A percentile compares a stretch with the other conserved stretches of the same genome.
phyloP scores from a whole-genome alignment of 257 asterid genomes.

The Solanum virginianum region DNA sequence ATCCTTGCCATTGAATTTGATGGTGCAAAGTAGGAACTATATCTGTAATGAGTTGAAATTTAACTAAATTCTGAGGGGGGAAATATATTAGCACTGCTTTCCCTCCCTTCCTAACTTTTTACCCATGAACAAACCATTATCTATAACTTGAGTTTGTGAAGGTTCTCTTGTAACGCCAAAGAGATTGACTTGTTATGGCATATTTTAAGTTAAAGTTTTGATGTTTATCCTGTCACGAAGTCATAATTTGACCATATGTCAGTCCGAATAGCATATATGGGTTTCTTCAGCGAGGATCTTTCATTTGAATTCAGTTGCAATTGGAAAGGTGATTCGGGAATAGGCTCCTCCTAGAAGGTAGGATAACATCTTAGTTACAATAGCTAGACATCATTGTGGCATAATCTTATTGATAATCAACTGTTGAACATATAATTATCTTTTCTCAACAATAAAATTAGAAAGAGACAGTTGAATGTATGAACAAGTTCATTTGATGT shows the following conservation, averaged over 20 bases:
- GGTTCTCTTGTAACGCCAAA: not conserved
- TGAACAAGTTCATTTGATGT: not conserved
- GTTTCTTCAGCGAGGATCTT: not conserved
- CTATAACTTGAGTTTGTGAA: not conserved
- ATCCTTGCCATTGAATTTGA: not conserved
- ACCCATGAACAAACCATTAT: not conserved
- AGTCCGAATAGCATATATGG: not conserved
- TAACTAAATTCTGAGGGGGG: not conserved
- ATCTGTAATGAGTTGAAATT: not conserved
- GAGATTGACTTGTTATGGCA: not conserved
- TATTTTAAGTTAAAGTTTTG: not conserved
- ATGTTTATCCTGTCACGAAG: not conserved
- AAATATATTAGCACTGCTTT: not conserved
- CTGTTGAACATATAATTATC: not conserved
- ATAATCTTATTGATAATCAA: not conserved
- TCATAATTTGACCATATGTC: not conserved
- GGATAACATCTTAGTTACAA: not conserved
- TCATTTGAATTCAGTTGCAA: not conserved
- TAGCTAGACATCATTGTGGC: not conserved
- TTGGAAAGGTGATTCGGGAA: not conserved
- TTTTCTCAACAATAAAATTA: not conserved
- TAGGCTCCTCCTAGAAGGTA: not conserved
- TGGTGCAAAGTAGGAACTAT: not conserved
- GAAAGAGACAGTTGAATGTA: not conserved
- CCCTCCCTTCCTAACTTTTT: not conserved